Evolutionary conservation across 371 early-diverging fungal genomes (phyloP), one percentile per base, ranked within the genome.

Genomic region (Mortierella sp.): DNA sequence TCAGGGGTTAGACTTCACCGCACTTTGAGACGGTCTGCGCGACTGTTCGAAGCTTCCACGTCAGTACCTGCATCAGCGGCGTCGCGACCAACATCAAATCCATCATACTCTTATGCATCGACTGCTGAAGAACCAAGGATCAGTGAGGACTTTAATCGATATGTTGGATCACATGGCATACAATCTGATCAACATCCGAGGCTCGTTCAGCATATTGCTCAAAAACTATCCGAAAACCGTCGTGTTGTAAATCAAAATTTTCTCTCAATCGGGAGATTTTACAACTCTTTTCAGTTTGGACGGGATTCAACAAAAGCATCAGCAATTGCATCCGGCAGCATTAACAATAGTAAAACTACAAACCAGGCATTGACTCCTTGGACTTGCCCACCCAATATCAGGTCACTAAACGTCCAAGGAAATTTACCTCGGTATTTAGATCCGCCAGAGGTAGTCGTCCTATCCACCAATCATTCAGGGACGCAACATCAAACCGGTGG

Each of bases 361-460:
- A 43, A 43, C 3, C 47, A 19, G 55, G 58, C 16, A 24, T 19
- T 24, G 53, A 63, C 67, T 48, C 64, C 68, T 2, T 74, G 74
- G 74, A 63, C 68, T 13, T 74, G 68, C 50, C 74, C 74, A 11
- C 69, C 69, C 8, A 43, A 40, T 48, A 58, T 74, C 41, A 67
- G 58, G 41, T 63, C 74, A 0, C 47, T 74, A 24, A 36, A 16
- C 63, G 50, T 74, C 28, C 16, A 68, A 57, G 74, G 74, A 8
- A 50, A 55, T 10, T 8, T 50, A 24, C 50, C 57, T 33, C 61
- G 38, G 9, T 38, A 48, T 15, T 52, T 33, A 3, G 68, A 74
- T 50, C 74, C 69, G 0, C 61, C 63, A 22, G 74, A 74, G 45
- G 63, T 68, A 13, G 52, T 63, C 9, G 41, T 68, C 0, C 43